phyloP scores from a whole-genome alignment of 2,329 filamentous ascomycete species.

The Cryphonectria radicalis region DNA sequence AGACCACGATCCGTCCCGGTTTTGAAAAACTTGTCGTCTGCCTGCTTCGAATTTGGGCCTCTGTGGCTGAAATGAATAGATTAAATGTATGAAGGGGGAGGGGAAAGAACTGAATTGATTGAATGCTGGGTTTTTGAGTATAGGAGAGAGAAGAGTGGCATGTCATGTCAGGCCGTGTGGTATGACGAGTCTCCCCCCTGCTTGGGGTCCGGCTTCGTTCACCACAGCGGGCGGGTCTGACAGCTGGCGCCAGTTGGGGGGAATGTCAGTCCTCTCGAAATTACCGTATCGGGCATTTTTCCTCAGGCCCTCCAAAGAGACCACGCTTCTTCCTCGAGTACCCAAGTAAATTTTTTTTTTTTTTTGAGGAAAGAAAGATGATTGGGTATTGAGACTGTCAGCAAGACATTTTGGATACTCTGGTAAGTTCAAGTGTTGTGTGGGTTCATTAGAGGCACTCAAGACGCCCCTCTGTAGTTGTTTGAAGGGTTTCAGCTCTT shows the following conservation, averaged over 20 bases:
- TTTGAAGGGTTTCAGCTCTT: no score
- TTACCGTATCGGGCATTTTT: neutral
- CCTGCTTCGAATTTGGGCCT: neutral
- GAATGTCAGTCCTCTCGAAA: neutral
- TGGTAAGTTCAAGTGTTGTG: neutral
- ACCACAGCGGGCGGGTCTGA: neutral
- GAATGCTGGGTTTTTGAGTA: neutral
- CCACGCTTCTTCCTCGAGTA: no score
- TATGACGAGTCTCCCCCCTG: neutral
- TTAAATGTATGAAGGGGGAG: neutral
- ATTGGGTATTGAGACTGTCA: neutral
- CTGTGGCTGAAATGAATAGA: neutral
- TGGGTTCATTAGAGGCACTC: no score
- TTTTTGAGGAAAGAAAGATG: no score
- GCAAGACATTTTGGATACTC: neutral
- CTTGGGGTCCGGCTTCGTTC: neutral
- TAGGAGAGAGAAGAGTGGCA: neutral
- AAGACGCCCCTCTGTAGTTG: no score
- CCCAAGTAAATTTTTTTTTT: no score
- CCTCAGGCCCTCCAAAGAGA: no score
- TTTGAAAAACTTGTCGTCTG: neutral
- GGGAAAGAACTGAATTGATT: neutral
- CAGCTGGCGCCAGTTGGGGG: constrained; percentile 9
- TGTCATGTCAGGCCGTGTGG: neutral
- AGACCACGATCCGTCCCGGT: neutral